These are phyloP conservation scores for Verticillium nonalfalfae DNA, from an alignment of 2,329 filamentous ascomycete species.

Conservation along the genomic window DNA sequence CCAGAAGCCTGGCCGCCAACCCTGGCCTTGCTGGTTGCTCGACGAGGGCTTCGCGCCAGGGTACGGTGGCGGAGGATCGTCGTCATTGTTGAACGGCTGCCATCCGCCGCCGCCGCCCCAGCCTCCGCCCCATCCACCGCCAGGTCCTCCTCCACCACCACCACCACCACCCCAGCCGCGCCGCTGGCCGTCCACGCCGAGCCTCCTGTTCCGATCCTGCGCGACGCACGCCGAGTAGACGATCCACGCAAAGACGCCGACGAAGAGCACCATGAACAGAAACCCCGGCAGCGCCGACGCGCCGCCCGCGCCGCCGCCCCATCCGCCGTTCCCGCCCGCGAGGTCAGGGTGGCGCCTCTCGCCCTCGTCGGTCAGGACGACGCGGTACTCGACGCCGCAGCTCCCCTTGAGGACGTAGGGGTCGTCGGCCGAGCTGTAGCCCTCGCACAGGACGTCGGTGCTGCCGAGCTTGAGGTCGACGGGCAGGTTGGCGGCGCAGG, in stretches of 20 bases:
- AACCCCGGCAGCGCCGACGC: not conserved
- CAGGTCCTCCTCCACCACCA: slow-evolving; percentile 24
- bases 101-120: slow-evolving; percentile 34
- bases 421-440: slow-evolving; percentile 71
- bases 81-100: slow-evolving; percentile 24
- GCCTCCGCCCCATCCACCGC: slow-evolving; percentile 31
- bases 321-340: slow-evolving; percentile 25
- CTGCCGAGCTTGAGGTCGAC: slow-evolving; percentile 64
- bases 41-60: slow-evolving; percentile 30
- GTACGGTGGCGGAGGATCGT: slow-evolving; percentile 50
- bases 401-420: slow-evolving; percentile 84
- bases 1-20: slow-evolving; percentile 73
- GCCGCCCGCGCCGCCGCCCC: slow-evolving; percentile 20
- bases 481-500: slow-evolving; percentile 62
- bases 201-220: slow-evolving; percentile 8
- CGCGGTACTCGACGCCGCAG: slow-evolving; percentile 84
- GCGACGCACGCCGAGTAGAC: slow-evolving; percentile 45
- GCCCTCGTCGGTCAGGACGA: slow-evolving; percentile 72
- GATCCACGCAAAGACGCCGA: slow-evolving; percentile 55
- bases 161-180: slow-evolving; percentile 30
- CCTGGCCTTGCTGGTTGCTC: slow-evolving; percentile 24
- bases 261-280: slow-evolving; percentile 40
- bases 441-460: slow-evolving; percentile 90
- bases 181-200: slow-evolving; percentile 21
- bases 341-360: slow-evolving; percentile 61